Evolutionary conservation across 2,329 filamentous ascomycete species (phyloP).

Genomic region (Paecilomyces variotii): DNA sequence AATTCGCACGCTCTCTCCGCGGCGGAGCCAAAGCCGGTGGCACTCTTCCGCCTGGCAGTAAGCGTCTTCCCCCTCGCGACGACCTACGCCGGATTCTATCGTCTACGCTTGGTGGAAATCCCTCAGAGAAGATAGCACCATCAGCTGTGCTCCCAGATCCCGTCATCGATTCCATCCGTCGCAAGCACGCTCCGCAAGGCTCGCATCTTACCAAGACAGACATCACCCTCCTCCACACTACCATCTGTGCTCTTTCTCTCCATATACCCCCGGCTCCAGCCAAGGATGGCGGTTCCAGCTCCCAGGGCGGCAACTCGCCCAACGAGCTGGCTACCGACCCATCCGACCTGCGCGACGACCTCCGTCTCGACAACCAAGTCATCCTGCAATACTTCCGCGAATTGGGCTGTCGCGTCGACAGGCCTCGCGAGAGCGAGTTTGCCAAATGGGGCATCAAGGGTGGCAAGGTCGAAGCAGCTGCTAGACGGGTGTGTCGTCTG

Average conservation of each 20-base stretch:
- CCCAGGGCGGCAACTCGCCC: slow-evolving; percentile 26
- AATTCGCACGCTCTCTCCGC: slow-evolving; percentile 32
- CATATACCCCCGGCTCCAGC: slow-evolving; percentile 37
- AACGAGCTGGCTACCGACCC: slow-evolving; percentile 37
- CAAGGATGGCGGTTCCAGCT: slow-evolving; percentile 26
- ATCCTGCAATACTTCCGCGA: slow-evolving; percentile 38
- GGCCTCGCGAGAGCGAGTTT: slow-evolving; percentile 33
- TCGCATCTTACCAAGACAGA: slow-evolving; percentile 29
- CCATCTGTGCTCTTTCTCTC: slow-evolving; percentile 38
- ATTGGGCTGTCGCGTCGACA: slow-evolving; percentile 37
- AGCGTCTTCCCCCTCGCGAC: slow-evolving; percentile 31
- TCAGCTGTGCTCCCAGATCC: slow-evolving; percentile 24
- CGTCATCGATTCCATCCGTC: slow-evolving; percentile 33
- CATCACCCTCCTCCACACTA: slow-evolving; percentile 36
- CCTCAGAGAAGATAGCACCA: slow-evolving; percentile 12
- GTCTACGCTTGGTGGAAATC: slow-evolving; percentile 15
- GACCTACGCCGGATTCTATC: slow-evolving; percentile 32
- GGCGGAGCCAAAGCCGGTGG: slow-evolving; percentile 14
- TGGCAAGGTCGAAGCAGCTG: slow-evolving; percentile 50
- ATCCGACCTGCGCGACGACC: slow-evolving; percentile 37
- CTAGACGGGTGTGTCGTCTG: slow-evolving; percentile 57
- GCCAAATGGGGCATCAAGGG: slow-evolving; percentile 43
- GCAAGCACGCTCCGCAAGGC: slow-evolving; percentile 33
- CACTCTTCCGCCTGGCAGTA: slow-evolving; percentile 25
- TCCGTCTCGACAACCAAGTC: slow-evolving; percentile 29